phyloP scores from a whole-genome alignment of 2,329 filamentous ascomycete genomes.

The Neonectria punicea region DNA sequence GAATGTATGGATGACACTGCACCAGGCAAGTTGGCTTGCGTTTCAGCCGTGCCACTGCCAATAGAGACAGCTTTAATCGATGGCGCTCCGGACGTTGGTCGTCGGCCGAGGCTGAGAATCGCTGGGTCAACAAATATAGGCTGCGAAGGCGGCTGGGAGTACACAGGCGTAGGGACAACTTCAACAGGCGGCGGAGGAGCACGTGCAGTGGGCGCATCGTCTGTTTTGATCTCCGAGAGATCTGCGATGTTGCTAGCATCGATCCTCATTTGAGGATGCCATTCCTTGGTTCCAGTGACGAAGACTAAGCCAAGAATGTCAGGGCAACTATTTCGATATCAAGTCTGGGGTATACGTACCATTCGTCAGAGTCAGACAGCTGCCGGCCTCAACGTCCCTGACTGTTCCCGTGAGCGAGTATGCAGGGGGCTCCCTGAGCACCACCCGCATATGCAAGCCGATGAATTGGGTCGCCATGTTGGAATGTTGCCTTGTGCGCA shows the following conservation, averaged over 20 bases:
- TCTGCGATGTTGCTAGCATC: conserved; percentile 57
- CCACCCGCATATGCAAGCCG: conserved; percentile 80
- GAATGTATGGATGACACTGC: conserved; percentile 22
- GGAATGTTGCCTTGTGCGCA: conserved; percentile 1
- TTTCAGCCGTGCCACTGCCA: conserved; percentile 28
- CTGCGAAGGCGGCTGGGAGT: conserved; percentile 46
- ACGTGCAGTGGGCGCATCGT: conserved; percentile 44
- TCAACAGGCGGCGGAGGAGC: conserved; percentile 40
- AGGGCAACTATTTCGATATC: conserved; percentile 4
- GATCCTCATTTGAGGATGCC: conserved; percentile 57
- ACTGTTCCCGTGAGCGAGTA: conserved; percentile 77
- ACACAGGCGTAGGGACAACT: conserved; percentile 39
- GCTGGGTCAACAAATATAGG: conserved; percentile 80
- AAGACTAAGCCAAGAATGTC: conserved; percentile 48
- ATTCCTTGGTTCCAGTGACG: conserved; percentile 54
- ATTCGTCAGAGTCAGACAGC: conserved; percentile 76
- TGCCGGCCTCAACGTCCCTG: conserved; percentile 72
- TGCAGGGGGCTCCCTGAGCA: conserved; percentile 72
- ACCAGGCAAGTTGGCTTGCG: conserved; percentile 15
- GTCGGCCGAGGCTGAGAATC: conserved; percentile 75
- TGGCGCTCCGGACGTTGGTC: conserved; percentile 47
- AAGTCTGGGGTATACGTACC: conserved; percentile 60
- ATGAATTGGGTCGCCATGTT: conserved; percentile 72
- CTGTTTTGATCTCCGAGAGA: conserved; percentile 52
- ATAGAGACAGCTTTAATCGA: conserved; percentile 29